Percentiles rank a stretch among this genome's conserved stretches.
Evolutionary conservation across 140 eudicot genomes (phyloP).

Genomic region (Ambrosia hybrid): DNA sequence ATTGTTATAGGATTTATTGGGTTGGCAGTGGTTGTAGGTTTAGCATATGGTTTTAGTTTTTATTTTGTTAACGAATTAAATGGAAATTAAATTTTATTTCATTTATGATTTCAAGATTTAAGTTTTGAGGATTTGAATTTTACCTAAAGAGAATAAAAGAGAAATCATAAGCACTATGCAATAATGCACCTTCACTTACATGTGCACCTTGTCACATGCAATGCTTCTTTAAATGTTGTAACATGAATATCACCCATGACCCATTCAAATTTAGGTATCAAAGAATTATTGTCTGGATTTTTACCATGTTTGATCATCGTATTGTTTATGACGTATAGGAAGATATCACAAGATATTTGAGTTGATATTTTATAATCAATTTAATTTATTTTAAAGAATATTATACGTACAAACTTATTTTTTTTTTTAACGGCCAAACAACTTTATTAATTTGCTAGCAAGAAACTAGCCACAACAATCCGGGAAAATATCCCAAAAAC

Average conservation of each 20-base stretch:
- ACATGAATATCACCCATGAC: not conserved
- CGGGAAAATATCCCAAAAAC: too few relatives aligned
- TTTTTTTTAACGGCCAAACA: too few relatives aligned
- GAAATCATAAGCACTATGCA: not conserved
- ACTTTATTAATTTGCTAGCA: too few relatives aligned
- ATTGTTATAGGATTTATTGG: too few relatives aligned
- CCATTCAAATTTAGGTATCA: not conserved
- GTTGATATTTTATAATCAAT: not conserved
- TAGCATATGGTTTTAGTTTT: too few relatives aligned
- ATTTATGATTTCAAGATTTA: not conserved
- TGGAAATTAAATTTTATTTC: not conserved
- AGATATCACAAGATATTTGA: constrained; percentile 5
- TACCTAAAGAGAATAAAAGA: not conserved
- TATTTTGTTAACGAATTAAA: not conserved
- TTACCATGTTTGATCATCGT: not conserved
- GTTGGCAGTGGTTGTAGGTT: too few relatives aligned
- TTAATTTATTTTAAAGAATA: not conserved
- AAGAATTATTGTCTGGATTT: constrained; percentile 1
- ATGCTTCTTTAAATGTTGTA: not conserved
- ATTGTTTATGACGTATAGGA: not conserved
- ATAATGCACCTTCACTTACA: not conserved
- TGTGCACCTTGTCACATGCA: constrained; percentile 15
- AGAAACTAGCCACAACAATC: too few relatives aligned
- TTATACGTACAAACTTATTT: not conserved
- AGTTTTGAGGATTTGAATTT: not conserved